phyloP scores from a whole-genome alignment of 2,329 filamentous ascomycete species.

The Trichoderma guizhouense region DNA sequence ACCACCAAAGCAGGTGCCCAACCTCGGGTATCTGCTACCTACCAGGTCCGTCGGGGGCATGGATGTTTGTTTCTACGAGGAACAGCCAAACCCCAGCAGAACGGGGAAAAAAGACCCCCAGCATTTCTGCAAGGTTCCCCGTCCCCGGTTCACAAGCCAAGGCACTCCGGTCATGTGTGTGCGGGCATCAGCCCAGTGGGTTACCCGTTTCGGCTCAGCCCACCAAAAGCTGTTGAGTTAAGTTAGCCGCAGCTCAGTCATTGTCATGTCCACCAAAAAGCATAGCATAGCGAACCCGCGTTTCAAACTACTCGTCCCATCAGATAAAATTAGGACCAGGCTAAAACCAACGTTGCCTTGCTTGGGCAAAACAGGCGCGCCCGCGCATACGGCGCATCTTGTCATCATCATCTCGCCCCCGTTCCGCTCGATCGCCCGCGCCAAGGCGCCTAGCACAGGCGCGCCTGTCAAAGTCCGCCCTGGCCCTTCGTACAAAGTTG shows the following conservation, averaged over 20 bases:
- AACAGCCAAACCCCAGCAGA: neutral
- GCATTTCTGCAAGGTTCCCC: conserved; percentile 4
- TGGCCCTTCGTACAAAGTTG: neutral
- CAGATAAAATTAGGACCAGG: conserved; percentile 3
- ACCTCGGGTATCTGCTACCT: neutral
- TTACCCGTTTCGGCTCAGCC: neutral
- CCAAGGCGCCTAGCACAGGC: conserved; percentile 10
- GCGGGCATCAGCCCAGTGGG: neutral
- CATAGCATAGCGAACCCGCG: neutral
- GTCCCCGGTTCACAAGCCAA: neutral
- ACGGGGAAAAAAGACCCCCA: neutral
- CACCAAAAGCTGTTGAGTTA: neutral
- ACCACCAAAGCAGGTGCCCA: neutral
- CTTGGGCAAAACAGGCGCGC: neutral
- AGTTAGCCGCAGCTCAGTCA: neutral
- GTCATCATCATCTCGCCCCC: conserved; percentile 2
- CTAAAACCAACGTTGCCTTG: neutral
- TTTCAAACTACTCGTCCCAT: neutral
- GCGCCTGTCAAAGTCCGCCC: conserved; percentile 9
- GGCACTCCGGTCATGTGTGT: neutral
- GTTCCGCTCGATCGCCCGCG: conserved; percentile 12
- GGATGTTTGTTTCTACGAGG: neutral
- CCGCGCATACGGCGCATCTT: conserved; percentile 1
- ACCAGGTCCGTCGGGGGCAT: neutral
- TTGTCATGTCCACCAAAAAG: neutral